These are phyloP conservation scores for Olyra latifolia DNA, from an alignment of 176 grass and related monocot genomes.

Conservation along the genomic window DNA sequence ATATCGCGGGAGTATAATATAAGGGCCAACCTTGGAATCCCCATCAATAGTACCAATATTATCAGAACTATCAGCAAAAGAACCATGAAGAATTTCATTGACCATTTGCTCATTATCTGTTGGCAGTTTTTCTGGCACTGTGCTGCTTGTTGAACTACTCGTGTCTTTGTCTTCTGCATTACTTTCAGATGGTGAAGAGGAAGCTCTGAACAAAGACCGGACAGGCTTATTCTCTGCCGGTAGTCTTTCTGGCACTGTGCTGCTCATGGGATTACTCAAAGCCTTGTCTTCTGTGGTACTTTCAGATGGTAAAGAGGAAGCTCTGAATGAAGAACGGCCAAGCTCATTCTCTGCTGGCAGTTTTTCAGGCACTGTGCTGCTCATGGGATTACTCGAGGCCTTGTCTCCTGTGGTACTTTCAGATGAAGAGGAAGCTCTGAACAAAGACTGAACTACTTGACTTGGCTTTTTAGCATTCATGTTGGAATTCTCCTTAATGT, in stretches of 20 bases:
- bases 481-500: slow-evolving; percentile 26
- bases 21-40: slow-evolving; percentile 57
- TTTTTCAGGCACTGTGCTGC: slow-evolving; percentile 19
- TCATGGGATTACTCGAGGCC: not conserved
- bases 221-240: slow-evolving; percentile 61
- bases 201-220: slow-evolving; percentile 47
- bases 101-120: slow-evolving; percentile 89
- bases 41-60: slow-evolving; percentile 37
- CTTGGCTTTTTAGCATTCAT: slow-evolving; percentile 22
- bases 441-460: slow-evolving; percentile 52
- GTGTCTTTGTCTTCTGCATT: not conserved
- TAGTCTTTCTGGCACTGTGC: slow-evolving; percentile 14
- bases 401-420: slow-evolving; percentile 22
- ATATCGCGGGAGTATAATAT: too few relatives aligned
- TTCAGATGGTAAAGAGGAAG: slow-evolving; percentile 30
- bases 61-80: slow-evolving; percentile 49
- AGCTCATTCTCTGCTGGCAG: slow-evolving; percentile 60
- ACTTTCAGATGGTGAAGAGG: slow-evolving; percentile 33
- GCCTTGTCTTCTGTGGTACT: slow-evolving; percentile 21
- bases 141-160: slow-evolving; percentile 6
- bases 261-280: slow-evolving; percentile 7
- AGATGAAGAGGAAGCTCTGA: slow-evolving; percentile 31
- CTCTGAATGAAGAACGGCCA: slow-evolving; percentile 50
- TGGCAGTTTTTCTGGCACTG: slow-evolving; percentile 43
- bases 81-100: slow-evolving; percentile 88